Conservation (phyloP, 2,329 filamentous ascomycete genomes). For the Colletotrichum spinosum region DNA sequence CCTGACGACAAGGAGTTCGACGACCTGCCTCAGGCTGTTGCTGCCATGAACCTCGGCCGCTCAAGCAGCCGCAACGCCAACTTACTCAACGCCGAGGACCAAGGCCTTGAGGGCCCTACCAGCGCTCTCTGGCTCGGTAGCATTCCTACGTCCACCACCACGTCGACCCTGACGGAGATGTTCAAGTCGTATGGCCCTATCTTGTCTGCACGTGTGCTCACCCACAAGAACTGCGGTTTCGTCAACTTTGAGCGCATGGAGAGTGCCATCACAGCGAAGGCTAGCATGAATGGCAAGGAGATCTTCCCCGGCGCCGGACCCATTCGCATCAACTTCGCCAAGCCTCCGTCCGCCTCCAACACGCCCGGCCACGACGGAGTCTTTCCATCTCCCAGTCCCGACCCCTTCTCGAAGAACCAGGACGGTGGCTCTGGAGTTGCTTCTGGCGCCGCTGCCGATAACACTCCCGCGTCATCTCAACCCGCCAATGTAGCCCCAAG, state of each 20-base stretch:
- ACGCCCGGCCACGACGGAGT: constrained; percentile 89
- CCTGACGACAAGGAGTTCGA: constrained; percentile 83
- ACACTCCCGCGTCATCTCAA: constrained; percentile 44
- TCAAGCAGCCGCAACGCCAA: constrained; percentile 75
- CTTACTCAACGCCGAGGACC: constrained; percentile 79
- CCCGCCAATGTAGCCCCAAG: constrained; percentile 65
- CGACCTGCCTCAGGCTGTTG: constrained; percentile 83
- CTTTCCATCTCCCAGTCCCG: constrained; percentile 92
- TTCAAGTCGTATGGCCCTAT: constrained; percentile 95
- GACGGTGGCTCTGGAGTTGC: constrained; percentile 53
- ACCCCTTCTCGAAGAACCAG: constrained; percentile 76
- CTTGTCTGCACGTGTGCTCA: constrained; percentile 90
- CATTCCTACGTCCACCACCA: constrained; percentile 96
- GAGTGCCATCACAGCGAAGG: constrained; percentile 89
- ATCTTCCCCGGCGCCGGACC: constrained; percentile 97
- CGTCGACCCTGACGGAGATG: constrained; percentile 93
- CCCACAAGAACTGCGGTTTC: constrained; percentile 98
- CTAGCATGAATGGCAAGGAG: constrained; percentile 92
- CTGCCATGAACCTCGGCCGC: constrained; percentile 78
- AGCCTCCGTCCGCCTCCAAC: constrained; percentile 89
- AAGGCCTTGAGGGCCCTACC: constrained; percentile 87
- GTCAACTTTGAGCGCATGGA: constrained; percentile 96
- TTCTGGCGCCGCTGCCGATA: constrained; percentile 53
- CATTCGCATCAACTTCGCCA: constrained; percentile 96
- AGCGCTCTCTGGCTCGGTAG: constrained; percentile 97